phyloP scores from a whole-genome alignment of 495 filamentous ascomycete genomes.

The Chaetomium cochliodes region DNA sequence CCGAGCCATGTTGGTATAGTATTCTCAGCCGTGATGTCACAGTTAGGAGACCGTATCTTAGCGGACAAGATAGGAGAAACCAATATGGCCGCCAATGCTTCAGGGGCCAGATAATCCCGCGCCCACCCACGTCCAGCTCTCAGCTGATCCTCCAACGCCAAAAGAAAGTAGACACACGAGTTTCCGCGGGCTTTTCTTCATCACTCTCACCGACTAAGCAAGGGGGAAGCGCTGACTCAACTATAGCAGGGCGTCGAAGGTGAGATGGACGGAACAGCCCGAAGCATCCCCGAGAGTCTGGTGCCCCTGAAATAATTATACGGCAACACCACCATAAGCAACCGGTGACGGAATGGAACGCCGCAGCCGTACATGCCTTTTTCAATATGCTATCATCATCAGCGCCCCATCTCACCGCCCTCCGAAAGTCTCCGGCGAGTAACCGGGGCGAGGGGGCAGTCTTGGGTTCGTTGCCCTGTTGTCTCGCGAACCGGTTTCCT shows the following conservation, averaged over 20 bases:
- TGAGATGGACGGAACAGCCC: not conserved
- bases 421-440: not conserved
- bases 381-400: not conserved
- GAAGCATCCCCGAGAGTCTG: not conserved
- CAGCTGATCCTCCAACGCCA: not conserved
- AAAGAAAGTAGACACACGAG: not conserved
- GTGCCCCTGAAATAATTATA: not conserved
- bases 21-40: not conserved
- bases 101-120: not conserved
- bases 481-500: not conserved
- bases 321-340: not conserved
- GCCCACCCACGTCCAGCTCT: not conserved
- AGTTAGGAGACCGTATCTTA: not conserved
- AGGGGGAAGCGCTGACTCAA: not conserved
- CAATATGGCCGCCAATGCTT: not conserved
- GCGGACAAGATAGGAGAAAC: not conserved
- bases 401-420: not conserved
- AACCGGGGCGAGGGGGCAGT: not conserved
- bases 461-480: not conserved
- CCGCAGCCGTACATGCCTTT: not conserved
- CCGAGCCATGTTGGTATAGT: not conserved
- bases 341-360: not conserved
- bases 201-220: not conserved
- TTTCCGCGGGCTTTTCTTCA: not conserved
- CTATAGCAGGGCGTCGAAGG: constrained; percentile 1